Conservation (phyloP, 306 rosid genomes). For the Cicer pinnatifidum region DNA sequence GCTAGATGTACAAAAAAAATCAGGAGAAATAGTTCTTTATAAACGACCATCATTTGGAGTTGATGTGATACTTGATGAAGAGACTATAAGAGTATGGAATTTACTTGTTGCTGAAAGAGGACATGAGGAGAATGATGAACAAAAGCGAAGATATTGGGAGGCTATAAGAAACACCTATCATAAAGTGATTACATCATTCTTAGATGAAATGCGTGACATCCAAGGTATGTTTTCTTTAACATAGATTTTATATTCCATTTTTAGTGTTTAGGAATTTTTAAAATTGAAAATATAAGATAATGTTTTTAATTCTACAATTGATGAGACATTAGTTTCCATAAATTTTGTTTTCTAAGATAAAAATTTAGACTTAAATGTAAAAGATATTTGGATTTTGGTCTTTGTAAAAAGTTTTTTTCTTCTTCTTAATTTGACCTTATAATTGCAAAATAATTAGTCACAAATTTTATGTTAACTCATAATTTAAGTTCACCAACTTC, state of each 20-base stretch:
- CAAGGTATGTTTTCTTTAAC: slow-evolving; percentile 26
- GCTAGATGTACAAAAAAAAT: background rate
- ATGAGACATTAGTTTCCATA: too few relatives aligned
- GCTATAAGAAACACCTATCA: background rate
- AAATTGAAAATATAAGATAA: too few relatives aligned
- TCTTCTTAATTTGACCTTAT: too few relatives aligned
- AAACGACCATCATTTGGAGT: background rate
- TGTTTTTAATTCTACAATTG: too few relatives aligned
- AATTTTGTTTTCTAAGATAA: too few relatives aligned
- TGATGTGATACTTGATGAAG: slow-evolving; percentile 39
- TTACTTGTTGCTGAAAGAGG: slow-evolving; percentile 28
- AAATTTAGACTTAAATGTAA: too few relatives aligned
- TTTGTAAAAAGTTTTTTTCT: too few relatives aligned
- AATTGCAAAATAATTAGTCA: too few relatives aligned
- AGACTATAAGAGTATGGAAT: slow-evolving; percentile 48
- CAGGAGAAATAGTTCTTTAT: slow-evolving; percentile 26
- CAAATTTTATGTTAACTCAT: too few relatives aligned
- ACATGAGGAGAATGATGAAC: slow-evolving; percentile 36
- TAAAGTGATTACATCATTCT: background rate
- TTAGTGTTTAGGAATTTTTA: too few relatives aligned
- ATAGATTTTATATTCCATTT: background rate
- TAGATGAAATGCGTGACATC: background rate
- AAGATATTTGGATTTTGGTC: too few relatives aligned
- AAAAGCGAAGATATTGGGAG: slow-evolving; percentile 20
- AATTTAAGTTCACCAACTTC: too few relatives aligned